Base-by-base conservation (phyloP, 495 filamentous ascomycete species). In the Immersiella caudata region DNA sequence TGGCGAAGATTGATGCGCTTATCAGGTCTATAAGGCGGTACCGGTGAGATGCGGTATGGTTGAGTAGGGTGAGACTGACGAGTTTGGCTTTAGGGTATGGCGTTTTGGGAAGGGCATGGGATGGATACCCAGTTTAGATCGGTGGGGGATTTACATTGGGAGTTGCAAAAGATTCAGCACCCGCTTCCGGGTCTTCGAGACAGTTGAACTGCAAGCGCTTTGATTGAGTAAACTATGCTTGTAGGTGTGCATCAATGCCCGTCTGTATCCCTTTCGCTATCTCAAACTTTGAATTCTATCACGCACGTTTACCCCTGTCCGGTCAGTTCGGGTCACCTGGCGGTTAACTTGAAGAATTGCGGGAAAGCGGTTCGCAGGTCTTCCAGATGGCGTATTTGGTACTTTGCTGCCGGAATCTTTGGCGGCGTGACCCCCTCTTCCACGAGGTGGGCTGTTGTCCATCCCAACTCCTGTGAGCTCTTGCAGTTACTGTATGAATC, bases 381-480 rank as follows among this genome's bases (percentile, higher is more conserved):
- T 67, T 92, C 85, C 26, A 97, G 80, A 66, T 85, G 83, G 29
- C 83, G 80, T 67, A 97, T 88, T 71, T 90, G 85, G 73, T 90
- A 87, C 67, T 90, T 84, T 49, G 87, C 87, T 9, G 88, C 90
- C 55, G 79, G 85, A 5, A 79, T 80, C 27, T 73, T 73, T 0
- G 93, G 93, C 18, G 81, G 71, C 25, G 84, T 80, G 49, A 90
- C 77, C 0, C 80, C 84, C 11, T 90, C 85, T 71, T 97, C 94
- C 0, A 97, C 85, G n/a, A 96, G 81, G 75, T 97, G 93, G 29
- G 83, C 90, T 0, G 88, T 82, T 1, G 83, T 89, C 93, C 93
- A 97, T 14, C 93, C 93, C 35, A 93, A 81, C 29, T 85, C 85
- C 59, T 90, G 83, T 0, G 91, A 90, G 68, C 86, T 85, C 59